phyloP scores from a whole-genome alignment of 163 green algal genomes.

The Coccomyxa subellipsoidea region DNA sequence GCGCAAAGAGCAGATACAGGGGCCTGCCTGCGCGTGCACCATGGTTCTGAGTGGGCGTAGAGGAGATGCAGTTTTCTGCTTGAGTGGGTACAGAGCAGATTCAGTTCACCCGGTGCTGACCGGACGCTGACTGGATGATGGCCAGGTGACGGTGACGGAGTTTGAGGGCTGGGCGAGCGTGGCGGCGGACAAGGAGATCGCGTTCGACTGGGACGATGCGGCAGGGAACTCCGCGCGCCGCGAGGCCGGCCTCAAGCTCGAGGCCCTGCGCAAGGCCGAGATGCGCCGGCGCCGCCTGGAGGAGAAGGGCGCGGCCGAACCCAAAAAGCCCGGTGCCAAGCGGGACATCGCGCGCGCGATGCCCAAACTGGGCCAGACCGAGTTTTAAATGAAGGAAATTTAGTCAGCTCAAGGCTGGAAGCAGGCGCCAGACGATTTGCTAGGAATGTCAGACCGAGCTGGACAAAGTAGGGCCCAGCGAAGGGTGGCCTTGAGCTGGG shows the following conservation, averaged over 20 bases:
- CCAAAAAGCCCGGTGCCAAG: not conserved
- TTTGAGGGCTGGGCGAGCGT: slow-evolving; percentile 78
- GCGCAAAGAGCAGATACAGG: too few species aligned
- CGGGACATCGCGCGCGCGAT: not conserved
- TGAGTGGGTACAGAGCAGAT: too few species aligned
- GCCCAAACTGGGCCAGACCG: not conserved
- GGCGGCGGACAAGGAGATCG: slow-evolving; percentile 44
- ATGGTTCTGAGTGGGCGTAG: too few species aligned
- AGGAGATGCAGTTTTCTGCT: too few species aligned
- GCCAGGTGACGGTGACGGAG: slow-evolving; percentile 49
- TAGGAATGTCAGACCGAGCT: too few species aligned
- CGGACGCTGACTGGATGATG: not conserved
- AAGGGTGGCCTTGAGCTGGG: too few species aligned
- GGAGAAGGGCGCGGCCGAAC: not conserved
- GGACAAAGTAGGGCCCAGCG: too few species aligned
- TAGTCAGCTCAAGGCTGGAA: not conserved
- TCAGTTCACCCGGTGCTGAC: not conserved
- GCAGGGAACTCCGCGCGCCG: slow-evolving; percentile 61
- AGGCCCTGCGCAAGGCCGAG: slow-evolving; percentile 61
- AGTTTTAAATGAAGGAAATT: not conserved
- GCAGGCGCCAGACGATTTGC: too few species aligned
- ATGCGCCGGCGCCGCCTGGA: slow-evolving; percentile 20
- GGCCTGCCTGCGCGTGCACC: too few species aligned
- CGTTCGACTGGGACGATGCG: slow-evolving; percentile 76
- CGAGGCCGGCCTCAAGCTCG: slow-evolving; percentile 59